These are phyloP conservation scores for Cystobasidium tubakii DNA, from an alignment of 768 basidiomycete species.

Conservation along the genomic window DNA sequence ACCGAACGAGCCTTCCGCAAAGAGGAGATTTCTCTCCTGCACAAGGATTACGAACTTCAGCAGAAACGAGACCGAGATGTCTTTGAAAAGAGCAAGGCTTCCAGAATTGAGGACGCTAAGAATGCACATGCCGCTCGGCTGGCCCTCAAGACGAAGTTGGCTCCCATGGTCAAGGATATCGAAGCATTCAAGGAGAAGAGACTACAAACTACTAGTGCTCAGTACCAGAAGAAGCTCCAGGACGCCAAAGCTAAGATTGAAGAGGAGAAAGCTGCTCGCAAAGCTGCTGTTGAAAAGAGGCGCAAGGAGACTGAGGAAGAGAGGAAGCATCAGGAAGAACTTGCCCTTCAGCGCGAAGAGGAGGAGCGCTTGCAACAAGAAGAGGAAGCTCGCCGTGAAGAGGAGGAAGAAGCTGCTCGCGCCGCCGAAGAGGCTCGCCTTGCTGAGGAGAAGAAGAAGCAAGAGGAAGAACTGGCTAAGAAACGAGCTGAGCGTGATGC, in stretches of 20 bases:
- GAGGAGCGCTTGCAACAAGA: conserved; percentile 36
- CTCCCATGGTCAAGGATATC: conserved; percentile 69
- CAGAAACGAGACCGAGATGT: conserved; percentile 68
- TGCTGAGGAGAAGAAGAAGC: conserved; percentile 39
- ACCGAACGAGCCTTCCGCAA: conserved; percentile 89
- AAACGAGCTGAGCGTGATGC: conserved; percentile 57
- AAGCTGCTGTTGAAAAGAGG: conserved; percentile 43
- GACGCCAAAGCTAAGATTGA: conserved; percentile 47
- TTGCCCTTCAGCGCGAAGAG: conserved; percentile 39
- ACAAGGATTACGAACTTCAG: conserved; percentile 77
- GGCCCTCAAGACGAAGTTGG: conserved; percentile 67
- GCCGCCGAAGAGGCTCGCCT: conserved; percentile 58
- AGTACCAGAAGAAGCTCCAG: conserved; percentile 47
- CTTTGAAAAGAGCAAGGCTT: conserved; percentile 60
- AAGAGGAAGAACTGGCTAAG: conserved; percentile 54
- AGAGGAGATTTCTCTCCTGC: conserved; percentile 79
- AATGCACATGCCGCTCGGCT: conserved; percentile 63
- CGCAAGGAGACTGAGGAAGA: conserved; percentile 45
- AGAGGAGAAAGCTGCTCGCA: conserved; percentile 55
- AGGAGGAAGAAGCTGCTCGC: conserved; percentile 51
- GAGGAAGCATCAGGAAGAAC: conserved; percentile 46
- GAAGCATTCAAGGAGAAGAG: conserved; percentile 59
- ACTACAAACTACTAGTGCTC: conserved; percentile 52
- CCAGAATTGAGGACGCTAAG: conserved; percentile 58
- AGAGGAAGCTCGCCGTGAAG: conserved; percentile 55